A percentile compares a stretch with the other conserved stretches of the same genome.
phyloP scores from a whole-genome alignment of 108 stramenopile genomes.

The Poteriospumella lacustris region DNA sequence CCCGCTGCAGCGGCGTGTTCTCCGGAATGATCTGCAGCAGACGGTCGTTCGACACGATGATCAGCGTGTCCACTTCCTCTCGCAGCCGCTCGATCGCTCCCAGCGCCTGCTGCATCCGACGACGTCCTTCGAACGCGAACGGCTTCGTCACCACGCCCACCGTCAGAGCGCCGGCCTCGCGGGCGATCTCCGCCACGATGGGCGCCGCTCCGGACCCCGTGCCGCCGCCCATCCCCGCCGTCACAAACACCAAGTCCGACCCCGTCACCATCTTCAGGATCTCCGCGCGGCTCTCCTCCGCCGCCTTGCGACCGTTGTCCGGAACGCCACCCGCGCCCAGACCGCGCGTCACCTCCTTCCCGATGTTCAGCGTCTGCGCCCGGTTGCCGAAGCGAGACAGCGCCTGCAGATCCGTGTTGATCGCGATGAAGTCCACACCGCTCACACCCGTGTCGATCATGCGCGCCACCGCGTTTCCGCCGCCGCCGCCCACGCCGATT shows the following conservation, averaged over 20 bases:
- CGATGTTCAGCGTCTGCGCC: constrained; percentile 61
- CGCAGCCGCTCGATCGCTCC: constrained; percentile 66
- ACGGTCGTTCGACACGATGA: constrained; percentile 84
- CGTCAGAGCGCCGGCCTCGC: constrained; percentile 5
- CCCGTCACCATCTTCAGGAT: constrained; percentile 67
- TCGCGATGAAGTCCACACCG: constrained; percentile 80
- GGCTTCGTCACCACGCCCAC: constrained; percentile 80
- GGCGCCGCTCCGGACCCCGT: constrained; percentile 79
- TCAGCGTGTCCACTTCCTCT: constrained; percentile 78
- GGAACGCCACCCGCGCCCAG: constrained; percentile 81
- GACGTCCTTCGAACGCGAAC: constrained; percentile 80
- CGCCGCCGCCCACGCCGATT: constrained; percentile 74
- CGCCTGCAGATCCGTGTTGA: constrained; percentile 83
- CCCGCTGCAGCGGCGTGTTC: constrained; percentile 75
- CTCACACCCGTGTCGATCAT: constrained; percentile 74
- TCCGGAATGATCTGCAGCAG: constrained; percentile 81
- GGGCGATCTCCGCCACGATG: constrained; percentile 67
- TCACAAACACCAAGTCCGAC: constrained; percentile 77
- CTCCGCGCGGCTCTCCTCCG: constrained; percentile 69
- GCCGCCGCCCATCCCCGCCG: constrained; percentile 79
- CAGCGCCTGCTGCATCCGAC: constrained; percentile 74
- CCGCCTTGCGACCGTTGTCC: constrained; percentile 69
- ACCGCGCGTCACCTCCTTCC: constrained; percentile 71
- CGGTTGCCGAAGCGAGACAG: constrained; percentile 27
- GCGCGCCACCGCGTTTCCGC: constrained; percentile 39